Percentiles rank a stretch among this genome's conserved stretches.
Conservation (phyloP, 176 grass and related monocot genomes). For the Carex parvula region DNA sequence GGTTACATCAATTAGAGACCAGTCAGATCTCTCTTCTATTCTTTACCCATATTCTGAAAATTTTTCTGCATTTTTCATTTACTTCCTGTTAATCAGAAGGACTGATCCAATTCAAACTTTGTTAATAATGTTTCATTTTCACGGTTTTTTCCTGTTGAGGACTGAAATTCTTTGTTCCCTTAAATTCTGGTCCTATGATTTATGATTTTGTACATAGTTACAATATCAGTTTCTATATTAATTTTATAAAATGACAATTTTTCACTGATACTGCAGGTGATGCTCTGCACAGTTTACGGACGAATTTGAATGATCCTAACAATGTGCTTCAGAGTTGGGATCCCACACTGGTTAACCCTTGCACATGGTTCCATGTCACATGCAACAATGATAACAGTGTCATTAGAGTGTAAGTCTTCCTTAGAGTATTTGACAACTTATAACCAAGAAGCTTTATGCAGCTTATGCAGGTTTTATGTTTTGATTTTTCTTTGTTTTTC, state of each 20-base stretch:
- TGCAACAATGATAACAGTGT: slow-evolving; percentile 99
- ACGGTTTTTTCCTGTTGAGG: neutral
- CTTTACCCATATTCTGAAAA: neutral
- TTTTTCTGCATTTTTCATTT: neutral
- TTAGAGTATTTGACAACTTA: slow-evolving; percentile 12
- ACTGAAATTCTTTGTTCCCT: neutral
- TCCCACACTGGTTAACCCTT: slow-evolving; percentile 89
- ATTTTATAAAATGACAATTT: neutral
- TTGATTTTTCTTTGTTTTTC: slow-evolving; percentile 1
- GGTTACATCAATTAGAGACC: neutral
- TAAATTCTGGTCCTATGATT: neutral
- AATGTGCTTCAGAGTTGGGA: slow-evolving; percentile 99
- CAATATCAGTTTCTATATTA: neutral
- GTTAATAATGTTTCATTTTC: neutral
- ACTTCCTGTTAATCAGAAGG: neutral
- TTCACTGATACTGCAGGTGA: slow-evolving; percentile 54
- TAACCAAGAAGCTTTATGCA: neutral
- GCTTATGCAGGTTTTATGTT: neutral
- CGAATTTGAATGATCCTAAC: slow-evolving; percentile 84
- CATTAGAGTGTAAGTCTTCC: slow-evolving; percentile 83
- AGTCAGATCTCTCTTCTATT: neutral
- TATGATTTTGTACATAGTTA: neutral
- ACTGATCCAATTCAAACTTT: neutral
- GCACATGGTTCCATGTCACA: slow-evolving; percentile 97
- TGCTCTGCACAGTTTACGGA: slow-evolving; percentile 79